Conservation (phyloP, 257 asterid species). For the Solanum pinnatisectum region DNA sequence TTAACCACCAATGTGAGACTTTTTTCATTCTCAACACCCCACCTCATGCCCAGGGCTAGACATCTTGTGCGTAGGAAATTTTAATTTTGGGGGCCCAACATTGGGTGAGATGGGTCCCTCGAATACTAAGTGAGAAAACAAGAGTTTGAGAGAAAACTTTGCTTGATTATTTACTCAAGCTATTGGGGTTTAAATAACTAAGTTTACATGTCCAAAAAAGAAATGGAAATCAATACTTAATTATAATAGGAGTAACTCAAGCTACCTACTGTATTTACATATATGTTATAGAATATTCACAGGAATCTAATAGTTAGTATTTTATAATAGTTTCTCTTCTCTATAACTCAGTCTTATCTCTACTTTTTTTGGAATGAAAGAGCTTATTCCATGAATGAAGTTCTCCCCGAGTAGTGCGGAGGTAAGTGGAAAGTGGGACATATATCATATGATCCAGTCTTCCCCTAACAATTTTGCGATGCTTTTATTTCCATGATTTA, state of each 20-base stretch:
- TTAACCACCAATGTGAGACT: background rate
- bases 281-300: no score
- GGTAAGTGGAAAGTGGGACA: background rate
- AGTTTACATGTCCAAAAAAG: background rate
- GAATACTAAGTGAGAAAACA: background rate
- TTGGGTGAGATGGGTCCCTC: background rate
- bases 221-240: background rate
- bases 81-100: background rate
- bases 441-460: background rate
- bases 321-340: background rate
- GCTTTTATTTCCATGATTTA: background rate
- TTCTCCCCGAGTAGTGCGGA: background rate
- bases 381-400: background rate
- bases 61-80: background rate
- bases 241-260: background rate
- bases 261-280: background rate
- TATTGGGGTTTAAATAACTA: background rate
- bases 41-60: background rate
- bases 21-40: background rate
- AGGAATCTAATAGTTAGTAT: background rate
- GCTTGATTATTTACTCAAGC: background rate
- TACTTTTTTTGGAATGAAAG: background rate
- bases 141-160: background rate
- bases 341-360: background rate
- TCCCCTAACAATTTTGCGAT: background rate